Evolutionary conservation across 148 eudicot species (phyloP).

Genomic region (Silene latifolia): DNA sequence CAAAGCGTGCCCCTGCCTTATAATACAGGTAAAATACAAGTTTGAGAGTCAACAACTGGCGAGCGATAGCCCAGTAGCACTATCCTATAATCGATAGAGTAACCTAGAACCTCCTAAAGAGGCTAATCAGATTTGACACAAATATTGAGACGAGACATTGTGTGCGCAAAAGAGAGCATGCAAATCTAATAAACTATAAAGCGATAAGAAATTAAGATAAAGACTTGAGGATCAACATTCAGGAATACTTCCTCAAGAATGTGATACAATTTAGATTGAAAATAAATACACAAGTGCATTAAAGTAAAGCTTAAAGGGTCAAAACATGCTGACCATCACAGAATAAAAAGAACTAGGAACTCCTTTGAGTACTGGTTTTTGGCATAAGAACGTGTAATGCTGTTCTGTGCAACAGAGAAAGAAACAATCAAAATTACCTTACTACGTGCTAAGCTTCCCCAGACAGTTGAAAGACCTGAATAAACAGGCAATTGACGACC

Average conservation of each 20-base stretch:
- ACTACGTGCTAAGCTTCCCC: slow-evolving; percentile 99
- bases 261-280: neutral
- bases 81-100: neutral
- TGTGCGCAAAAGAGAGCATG: neutral
- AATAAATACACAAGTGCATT: neutral
- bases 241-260: neutral
- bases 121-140: neutral
- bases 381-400: neutral
- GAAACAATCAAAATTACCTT: slow-evolving; percentile 51
- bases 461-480: slow-evolving; percentile 95
- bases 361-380: neutral
- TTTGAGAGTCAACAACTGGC: neutral
- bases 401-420: neutral
- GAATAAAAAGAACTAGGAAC: neutral
- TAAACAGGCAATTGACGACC: slow-evolving; percentile 97
- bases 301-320: neutral
- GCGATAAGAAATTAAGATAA: neutral
- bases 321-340: neutral
- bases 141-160: neutral
- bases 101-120: neutral
- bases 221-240: neutral
- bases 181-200: neutral
- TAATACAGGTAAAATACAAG: neutral
- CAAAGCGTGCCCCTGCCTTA: neutral
- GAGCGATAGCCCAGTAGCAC: neutral